Evolutionary conservation across 495 filamentous ascomycete species (phyloP).

Genomic region (Penicillium desertorum): DNA sequence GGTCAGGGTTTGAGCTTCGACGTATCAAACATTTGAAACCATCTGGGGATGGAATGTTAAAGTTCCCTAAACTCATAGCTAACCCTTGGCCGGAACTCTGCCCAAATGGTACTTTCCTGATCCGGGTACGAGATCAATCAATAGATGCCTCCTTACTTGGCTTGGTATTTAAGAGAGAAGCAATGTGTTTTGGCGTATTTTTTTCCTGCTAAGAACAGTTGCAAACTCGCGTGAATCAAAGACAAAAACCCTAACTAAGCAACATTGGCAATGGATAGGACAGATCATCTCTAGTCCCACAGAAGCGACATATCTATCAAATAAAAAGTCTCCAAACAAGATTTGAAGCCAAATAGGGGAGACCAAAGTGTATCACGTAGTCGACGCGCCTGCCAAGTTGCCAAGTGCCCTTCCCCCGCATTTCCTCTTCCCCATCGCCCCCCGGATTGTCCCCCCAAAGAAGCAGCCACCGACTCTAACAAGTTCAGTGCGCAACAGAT

Average conservation of each 20-base stretch:
- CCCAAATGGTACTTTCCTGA: no score
- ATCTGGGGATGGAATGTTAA: not conserved
- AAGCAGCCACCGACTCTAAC: not conserved
- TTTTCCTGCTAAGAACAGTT: no score
- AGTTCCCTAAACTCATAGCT: not conserved
- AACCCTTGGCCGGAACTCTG: slow-evolving; percentile 4
- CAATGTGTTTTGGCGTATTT: no score
- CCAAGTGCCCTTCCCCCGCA: slow-evolving; percentile 18
- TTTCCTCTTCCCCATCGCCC: slow-evolving; percentile 4
- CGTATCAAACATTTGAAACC: not conserved
- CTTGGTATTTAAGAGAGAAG: no score
- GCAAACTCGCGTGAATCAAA: no score
- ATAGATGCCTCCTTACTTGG: no score
- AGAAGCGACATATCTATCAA: not conserved
- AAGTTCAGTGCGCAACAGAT: not conserved
- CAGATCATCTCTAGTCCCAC: not conserved
- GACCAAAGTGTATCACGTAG: not conserved
- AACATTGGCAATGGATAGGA: not conserved
- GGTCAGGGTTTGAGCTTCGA: not conserved
- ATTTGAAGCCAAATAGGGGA: no score
- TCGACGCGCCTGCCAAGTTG: slow-evolving; percentile 2
- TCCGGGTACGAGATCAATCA: no score
- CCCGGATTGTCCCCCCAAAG: slow-evolving; percentile 10
- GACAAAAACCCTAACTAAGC: not conserved
- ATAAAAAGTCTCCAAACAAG: not conserved